Evolutionary conservation across 495 filamentous ascomycete genomes (phyloP), one percentile per base, ranked within the genome.

Genomic region (Xylaria bambusicola): DNA sequence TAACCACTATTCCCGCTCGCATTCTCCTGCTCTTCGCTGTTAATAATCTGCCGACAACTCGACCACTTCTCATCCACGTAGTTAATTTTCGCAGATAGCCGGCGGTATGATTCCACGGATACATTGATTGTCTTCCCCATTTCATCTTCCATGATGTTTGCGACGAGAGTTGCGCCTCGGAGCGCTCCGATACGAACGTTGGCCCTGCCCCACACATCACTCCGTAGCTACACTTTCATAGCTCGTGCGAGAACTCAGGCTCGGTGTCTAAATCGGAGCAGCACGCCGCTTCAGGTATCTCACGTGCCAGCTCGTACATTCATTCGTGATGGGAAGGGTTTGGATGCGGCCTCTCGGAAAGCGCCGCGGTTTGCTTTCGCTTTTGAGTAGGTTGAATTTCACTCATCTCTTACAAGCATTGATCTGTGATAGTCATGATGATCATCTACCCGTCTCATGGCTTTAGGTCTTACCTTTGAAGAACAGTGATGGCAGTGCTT

Each of bases 301-400:
- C 46, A 17, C 10, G 31, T 50, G 8, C 31, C 41, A 15, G 13
- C 49, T 18, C 50, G 58, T 13, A 55, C 58, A 0, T 50, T 61
- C 42, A 50, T 44, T 27, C 45, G 24, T 10, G 44, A 61, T 36
- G 58, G 33, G 17, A 60, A 59, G 41, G 31, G 6, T 9, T 12
- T 35, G 4, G 33, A 40, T n/a, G 17, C 33, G 13, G 15, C 56
- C 48, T 29, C 42, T 18, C 49, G 27, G 10, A 57, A 60, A 33
- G 58, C 62, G 13, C 67, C 67, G 20, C 40, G 60, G 3, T 91
- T 90, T 64, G 91, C 88, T 6, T 94, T 95, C 75, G 90, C 88
- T 15, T 92, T 95, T 68, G 91, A 95, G 89, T 92, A 82, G 71
- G 82, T 76, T 62, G 57, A 38, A 44, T 38, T 47, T 42, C 52